Conservation (phyloP, 371 early-diverging fungal genomes). For the Choanephora cucurbitarum region DNA sequence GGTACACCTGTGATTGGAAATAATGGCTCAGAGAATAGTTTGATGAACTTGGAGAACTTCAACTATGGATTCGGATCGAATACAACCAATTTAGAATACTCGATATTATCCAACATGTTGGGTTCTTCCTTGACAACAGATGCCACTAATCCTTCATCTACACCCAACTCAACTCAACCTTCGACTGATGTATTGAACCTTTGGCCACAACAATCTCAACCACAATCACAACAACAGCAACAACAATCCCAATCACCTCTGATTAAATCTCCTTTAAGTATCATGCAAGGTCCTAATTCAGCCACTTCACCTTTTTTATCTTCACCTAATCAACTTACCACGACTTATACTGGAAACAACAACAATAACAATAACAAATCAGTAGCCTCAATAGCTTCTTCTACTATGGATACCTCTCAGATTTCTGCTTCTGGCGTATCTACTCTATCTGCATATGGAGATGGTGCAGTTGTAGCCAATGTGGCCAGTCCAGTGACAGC, state of each 20-base stretch:
- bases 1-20: background rate
- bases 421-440: slow-evolving; percentile 40
- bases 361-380: slow-evolving; percentile 13
- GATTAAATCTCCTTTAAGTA: background rate
- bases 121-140: slow-evolving; percentile 31
- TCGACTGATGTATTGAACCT: slow-evolving; percentile 12
- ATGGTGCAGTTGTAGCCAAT: slow-evolving; percentile 48
- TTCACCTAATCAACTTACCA: background rate
- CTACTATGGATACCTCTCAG: slow-evolving; percentile 35
- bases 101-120: slow-evolving; percentile 84
- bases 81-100: slow-evolving; percentile 84
- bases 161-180: slow-evolving; percentile 1
- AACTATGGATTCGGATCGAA: slow-evolving; percentile 82
- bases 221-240: background rate
- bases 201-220: slow-evolving; percentile 9
- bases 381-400: slow-evolving; percentile 32
- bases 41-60: slow-evolving; percentile 16
- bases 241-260: slow-evolving; percentile 3
- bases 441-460: slow-evolving; percentile 42
- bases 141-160: background rate
- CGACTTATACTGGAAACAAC: background rate
- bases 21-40: background rate
- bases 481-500: slow-evolving; percentile 40
- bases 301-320: slow-evolving; percentile 8
- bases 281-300: background rate